Conservation (phyloP, 805 yeast species). For the Monosporozyma aquatica region DNA sequence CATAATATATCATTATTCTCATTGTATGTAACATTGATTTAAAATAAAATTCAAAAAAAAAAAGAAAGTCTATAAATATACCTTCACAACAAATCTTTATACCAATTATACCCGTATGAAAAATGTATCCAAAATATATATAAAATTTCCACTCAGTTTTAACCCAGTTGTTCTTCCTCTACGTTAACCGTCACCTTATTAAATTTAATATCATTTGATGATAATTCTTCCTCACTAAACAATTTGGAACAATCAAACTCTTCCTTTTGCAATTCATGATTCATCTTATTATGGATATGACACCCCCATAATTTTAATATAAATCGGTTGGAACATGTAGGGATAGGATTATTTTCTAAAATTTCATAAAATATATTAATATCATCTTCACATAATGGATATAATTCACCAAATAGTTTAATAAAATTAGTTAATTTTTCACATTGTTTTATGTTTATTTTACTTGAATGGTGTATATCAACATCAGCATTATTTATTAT, state of each 20-base stretch:
- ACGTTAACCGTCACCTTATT: conserved; percentile 11
- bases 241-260: conserved; percentile 74
- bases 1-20: no score
- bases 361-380: conserved; percentile 77
- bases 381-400: conserved; percentile 84
- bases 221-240: conserved; percentile 36
- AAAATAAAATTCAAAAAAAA: not conserved
- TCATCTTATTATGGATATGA: conserved; percentile 92
- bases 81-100: no score
- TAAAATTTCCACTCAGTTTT: not conserved
- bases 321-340: conserved; percentile 74
- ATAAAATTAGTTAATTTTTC: conserved; percentile 40
- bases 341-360: conserved; percentile 57
- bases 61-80: not conserved
- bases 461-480: not conserved
- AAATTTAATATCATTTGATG: conserved; percentile 56
- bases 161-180: conserved; percentile 17
- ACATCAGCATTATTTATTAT: conserved; percentile 1
- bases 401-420: conserved; percentile 72
- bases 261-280: conserved; percentile 73
- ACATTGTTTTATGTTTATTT: not conserved
- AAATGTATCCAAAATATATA: no score
- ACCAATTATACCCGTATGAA: no score
- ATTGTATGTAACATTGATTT: no score
- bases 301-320: conserved; percentile 90